Percentiles rank a stretch among this genome's conserved stretches.
phyloP scores from a whole-genome alignment of 2,329 filamentous ascomycete species.

The Clathrospora elynae region DNA sequence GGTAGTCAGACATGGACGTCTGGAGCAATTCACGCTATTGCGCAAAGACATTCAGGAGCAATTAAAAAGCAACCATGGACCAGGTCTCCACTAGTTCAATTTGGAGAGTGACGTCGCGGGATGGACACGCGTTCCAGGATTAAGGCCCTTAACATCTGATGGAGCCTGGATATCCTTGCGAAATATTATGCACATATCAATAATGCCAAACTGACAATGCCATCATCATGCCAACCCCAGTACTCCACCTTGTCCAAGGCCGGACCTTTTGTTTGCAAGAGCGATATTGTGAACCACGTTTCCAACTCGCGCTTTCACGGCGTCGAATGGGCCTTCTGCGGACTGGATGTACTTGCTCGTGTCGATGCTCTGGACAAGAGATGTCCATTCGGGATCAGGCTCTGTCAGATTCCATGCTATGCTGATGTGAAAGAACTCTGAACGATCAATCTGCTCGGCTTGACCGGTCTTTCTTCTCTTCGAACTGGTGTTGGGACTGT shows the following conservation, averaged over 20 bases:
- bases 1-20: too few species aligned
- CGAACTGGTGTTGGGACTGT: slow-evolving; percentile 14
- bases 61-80: too few species aligned
- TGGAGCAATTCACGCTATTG: too few species aligned
- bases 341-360: slow-evolving; percentile 24
- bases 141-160: too few species aligned
- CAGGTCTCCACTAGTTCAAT: too few species aligned
- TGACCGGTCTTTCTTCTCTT: slow-evolving; percentile 22
- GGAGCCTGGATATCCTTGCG: too few species aligned
- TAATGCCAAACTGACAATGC: too few species aligned
- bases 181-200: too few species aligned
- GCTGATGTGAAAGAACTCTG: slow-evolving; percentile 79
- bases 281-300: slow-evolving; percentile 46
- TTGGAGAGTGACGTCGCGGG: too few species aligned
- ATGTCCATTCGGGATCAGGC: slow-evolving; percentile 33
- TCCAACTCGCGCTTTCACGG: slow-evolving; percentile 57
- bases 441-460: slow-evolving; percentile 47
- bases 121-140: too few species aligned
- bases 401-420: slow-evolving; percentile 72
- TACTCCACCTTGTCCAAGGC: slow-evolving; percentile 16
- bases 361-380: slow-evolving; percentile 30
- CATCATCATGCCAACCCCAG: slow-evolving; percentile 27
- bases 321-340: slow-evolving; percentile 43
- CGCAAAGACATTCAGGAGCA: too few species aligned
- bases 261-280: slow-evolving; percentile 28